Evolutionary conservation across 106 monocot species (phyloP).

Genomic region (Agapanthus africanus): DNA sequence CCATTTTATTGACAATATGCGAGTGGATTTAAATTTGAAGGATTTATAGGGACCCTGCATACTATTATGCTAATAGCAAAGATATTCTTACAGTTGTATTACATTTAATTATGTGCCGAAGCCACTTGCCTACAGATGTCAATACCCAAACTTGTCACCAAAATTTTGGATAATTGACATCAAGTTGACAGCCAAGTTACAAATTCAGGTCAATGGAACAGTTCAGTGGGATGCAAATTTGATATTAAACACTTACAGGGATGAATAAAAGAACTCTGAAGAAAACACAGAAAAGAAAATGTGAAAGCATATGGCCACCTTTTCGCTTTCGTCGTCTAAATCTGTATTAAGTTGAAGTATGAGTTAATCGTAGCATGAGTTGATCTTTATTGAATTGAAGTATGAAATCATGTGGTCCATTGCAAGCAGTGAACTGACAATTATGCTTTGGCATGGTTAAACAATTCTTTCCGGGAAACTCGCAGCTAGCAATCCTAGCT

Average conservation of each 20-base stretch:
- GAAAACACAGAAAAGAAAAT: too few species aligned
- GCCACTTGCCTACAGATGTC: not conserved
- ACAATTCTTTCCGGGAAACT: too few species aligned
- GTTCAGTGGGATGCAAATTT: too few species aligned
- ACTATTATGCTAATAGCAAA: not conserved
- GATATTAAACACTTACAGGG: not conserved
- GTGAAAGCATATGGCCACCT: not conserved
- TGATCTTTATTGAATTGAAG: not conserved
- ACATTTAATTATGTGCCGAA: not conserved
- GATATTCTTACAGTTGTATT: not conserved
- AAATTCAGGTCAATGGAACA: not conserved
- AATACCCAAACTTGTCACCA: not conserved
- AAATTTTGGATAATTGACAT: not conserved
- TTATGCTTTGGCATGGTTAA: too few species aligned
- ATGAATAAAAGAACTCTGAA: not conserved
- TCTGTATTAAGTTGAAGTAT: not conserved
- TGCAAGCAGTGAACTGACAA: too few species aligned
- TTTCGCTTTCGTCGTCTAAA: not conserved
- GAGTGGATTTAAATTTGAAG: not conserved
- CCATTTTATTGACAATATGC: not conserved
- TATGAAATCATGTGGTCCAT: not conserved
- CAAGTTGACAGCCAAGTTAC: not conserved
- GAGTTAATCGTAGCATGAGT: not conserved
- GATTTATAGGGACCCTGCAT: not conserved
- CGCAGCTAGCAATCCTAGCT: too few species aligned